These are phyloP conservation scores for Rossbeevera mucosa DNA, from an alignment of 768 basidiomycete species.

Conservation along the genomic window DNA sequence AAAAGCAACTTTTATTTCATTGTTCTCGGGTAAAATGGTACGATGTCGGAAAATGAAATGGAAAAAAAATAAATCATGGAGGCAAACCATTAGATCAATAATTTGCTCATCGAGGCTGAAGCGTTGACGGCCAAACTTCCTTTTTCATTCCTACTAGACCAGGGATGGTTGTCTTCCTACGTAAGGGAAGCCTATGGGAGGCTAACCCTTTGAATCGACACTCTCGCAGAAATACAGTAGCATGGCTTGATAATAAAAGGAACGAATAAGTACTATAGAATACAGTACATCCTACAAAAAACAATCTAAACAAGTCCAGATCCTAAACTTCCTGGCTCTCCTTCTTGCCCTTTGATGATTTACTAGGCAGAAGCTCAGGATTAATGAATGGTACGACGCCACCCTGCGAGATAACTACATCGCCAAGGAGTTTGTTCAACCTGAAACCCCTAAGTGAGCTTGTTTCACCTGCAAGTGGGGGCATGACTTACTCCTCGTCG, in stretches of 20 bases:
- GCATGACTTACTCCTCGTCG: constrained; percentile 43
- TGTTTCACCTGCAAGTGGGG: neutral
- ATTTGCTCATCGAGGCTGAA: too few relatives aligned
- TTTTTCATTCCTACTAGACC: too few relatives aligned
- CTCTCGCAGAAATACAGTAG: neutral
- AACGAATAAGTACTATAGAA: constrained; percentile 30
- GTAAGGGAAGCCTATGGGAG: too few relatives aligned
- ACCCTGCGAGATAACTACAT: constrained; percentile 60
- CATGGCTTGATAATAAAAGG: neutral
- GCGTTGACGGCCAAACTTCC: too few relatives aligned
- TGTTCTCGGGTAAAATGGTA: neutral
- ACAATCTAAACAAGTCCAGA: constrained; percentile 12
- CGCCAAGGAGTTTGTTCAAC: constrained; percentile 38
- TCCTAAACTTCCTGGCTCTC: constrained; percentile 43
- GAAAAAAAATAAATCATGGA: neutral
- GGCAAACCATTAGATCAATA: too few relatives aligned
- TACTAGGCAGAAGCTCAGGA: constrained; percentile 49
- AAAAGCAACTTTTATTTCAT: neutral
- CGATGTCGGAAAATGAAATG: neutral
- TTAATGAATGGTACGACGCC: constrained; percentile 54
- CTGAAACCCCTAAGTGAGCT: constrained; percentile 10
- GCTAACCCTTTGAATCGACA: too few relatives aligned
- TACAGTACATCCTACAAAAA: constrained; percentile 32
- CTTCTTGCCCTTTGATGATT: constrained; percentile 51
- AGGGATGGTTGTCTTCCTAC: too few relatives aligned